A percentile compares a stretch with the other conserved stretches of the same genome.
These are phyloP conservation scores for Kodamaea sp. DNA, from an alignment of 1,139 yeast genomes.

Conservation along the genomic window DNA sequence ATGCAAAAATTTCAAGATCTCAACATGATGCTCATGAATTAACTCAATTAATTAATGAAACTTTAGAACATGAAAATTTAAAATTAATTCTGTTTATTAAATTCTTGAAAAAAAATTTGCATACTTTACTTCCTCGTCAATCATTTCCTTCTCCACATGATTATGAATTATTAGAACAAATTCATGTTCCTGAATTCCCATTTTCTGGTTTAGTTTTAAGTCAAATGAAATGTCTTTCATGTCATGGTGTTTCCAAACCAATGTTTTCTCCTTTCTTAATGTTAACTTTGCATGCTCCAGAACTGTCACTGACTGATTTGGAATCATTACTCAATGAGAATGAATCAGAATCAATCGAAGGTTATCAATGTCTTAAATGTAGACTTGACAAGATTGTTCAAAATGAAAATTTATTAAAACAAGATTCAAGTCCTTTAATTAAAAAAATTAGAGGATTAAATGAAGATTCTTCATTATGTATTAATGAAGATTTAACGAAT, in stretches of 20 bases:
- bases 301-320: constrained; percentile 45
- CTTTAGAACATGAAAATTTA: constrained; percentile 64
- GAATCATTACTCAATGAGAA: constrained; percentile 54
- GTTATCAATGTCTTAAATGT: constrained; percentile 76
- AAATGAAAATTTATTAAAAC: constrained; percentile 17
- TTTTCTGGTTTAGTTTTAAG: constrained; percentile 66
- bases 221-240: constrained; percentile 64
- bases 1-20: constrained; percentile 68
- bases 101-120: constrained; percentile 10
- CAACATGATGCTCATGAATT: constrained; percentile 97
- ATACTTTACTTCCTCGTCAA: constrained; percentile 6
- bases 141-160: constrained; percentile 12
- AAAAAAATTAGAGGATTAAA: constrained; percentile 15
- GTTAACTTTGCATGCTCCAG: constrained; percentile 73
- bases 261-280: constrained; percentile 63
- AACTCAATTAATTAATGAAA: constrained; percentile 74
- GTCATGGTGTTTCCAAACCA: constrained; percentile 62
- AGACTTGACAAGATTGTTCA: constrained; percentile 49
- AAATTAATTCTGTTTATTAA: constrained; percentile 35
- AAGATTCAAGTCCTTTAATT: constrained; percentile 1
- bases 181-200: constrained; percentile 61
- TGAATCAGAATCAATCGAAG: constrained; percentile 70
- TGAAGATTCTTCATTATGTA: constrained; percentile 35
- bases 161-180: constrained; percentile 22
- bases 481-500: constrained; percentile 58